phyloP scores from a whole-genome alignment of 306 rosid species.

The Vigna nakashimae region DNA sequence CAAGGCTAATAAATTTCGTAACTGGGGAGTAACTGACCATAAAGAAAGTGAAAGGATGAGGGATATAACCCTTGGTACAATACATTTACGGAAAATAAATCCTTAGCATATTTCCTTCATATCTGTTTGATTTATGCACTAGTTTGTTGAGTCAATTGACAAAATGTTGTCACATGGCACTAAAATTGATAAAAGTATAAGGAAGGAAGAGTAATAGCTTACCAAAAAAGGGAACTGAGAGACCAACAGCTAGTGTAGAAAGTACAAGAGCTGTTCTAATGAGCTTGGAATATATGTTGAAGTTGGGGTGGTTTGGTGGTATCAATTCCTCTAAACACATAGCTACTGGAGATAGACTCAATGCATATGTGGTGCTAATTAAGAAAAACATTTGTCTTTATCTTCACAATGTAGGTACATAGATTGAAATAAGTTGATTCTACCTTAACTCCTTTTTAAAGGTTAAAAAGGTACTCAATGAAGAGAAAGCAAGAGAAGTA shows the following conservation, averaged over 20 bases:
- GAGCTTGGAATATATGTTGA: slow-evolving; percentile 56
- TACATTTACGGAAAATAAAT: not conserved
- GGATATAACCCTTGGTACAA: slow-evolving; percentile 13
- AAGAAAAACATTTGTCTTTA: slow-evolving; percentile 53
- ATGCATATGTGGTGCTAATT: slow-evolving; percentile 76
- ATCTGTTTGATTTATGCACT: not conserved
- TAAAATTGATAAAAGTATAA: not conserved
- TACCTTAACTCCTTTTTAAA: not conserved
- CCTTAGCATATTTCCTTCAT: not conserved
- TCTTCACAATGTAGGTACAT: slow-evolving; percentile 18
- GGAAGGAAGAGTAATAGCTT: slow-evolving; percentile 37
- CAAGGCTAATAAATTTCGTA: not conserved
- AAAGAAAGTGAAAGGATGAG: not conserved
- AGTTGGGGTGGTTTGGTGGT: slow-evolving; percentile 63
- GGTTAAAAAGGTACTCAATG: no score
- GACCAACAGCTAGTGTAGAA: slow-evolving; percentile 83
- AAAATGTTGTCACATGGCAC: not conserved
- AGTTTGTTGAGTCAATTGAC: slow-evolving; percentile 6
- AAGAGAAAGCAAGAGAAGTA: no score
- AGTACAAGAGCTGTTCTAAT: slow-evolving; percentile 78
- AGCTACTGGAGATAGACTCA: slow-evolving; percentile 88
- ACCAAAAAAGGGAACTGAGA: slow-evolving; percentile 88
- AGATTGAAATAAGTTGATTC: slow-evolving; percentile 22
- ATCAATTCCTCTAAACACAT: slow-evolving; percentile 89
- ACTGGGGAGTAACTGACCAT: not conserved